A percentile compares a stretch with the other conserved stretches of the same genome.
Evolutionary conservation across 1,284 basidiomycete genomes (phyloP).

Genomic region (Austroboletus novae-zelandiae): DNA sequence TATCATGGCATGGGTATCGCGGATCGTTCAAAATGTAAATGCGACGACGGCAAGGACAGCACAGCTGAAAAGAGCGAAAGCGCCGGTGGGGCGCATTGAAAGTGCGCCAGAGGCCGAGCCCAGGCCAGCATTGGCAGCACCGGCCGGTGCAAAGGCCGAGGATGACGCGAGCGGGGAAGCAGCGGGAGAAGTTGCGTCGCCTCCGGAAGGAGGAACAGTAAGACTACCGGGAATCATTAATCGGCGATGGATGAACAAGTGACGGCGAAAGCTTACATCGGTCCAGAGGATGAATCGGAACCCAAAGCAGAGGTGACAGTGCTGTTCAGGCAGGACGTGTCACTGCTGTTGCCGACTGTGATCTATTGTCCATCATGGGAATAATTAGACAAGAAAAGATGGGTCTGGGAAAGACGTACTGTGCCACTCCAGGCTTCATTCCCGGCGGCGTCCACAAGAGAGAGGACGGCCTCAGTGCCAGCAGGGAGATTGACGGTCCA

Average conservation of each 20-base stretch:
- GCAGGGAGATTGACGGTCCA: constrained; percentile 50
- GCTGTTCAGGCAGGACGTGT: constrained; percentile 47
- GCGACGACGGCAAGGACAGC: constrained; percentile 9
- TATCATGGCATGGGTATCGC: constrained; percentile 5
- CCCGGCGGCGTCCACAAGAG: constrained; percentile 50
- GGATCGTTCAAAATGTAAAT: constrained; percentile 18
- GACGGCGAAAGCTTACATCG: constrained; percentile 16
- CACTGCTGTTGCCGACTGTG: constrained; percentile 46
- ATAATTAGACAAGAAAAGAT: not conserved
- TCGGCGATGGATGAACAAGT: too few relatives aligned
- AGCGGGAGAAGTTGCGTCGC: constrained; percentile 2
- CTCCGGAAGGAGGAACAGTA: constrained; percentile 4
- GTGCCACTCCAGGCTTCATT: constrained; percentile 63
- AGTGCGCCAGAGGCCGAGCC: constrained; percentile 29
- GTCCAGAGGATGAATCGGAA: constrained; percentile 6
- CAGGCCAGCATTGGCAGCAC: constrained; percentile 55
- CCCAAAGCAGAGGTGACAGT: constrained; percentile 15
- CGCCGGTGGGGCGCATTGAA: constrained; percentile 14
- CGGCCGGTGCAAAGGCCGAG: constrained; percentile 35
- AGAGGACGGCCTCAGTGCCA: constrained; percentile 51
- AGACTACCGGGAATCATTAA: not conserved
- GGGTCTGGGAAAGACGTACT: constrained; percentile 38
- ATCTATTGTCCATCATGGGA: constrained; percentile 39
- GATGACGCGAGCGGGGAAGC: constrained; percentile 9
- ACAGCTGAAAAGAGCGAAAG: constrained; percentile 17